Conservation (phyloP, 495 filamentous ascomycete species). For the Beverwykella pulmonaria region DNA sequence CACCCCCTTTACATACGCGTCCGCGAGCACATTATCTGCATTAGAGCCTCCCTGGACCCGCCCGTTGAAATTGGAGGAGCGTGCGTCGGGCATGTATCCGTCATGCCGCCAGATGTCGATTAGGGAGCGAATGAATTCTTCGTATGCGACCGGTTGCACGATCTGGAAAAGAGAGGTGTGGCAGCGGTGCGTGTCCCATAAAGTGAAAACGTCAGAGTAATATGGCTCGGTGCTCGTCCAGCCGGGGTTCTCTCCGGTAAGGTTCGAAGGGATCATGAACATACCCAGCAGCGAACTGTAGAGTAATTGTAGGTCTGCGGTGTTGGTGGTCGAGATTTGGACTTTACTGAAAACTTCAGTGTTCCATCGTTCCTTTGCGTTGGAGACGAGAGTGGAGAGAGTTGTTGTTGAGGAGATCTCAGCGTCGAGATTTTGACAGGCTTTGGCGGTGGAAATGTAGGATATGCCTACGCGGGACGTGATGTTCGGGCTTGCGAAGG, state of each 20-base stretch:
- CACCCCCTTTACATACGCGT: constrained; percentile 74
- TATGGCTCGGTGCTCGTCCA: constrained; percentile 70
- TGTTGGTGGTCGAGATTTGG: constrained; percentile 59
- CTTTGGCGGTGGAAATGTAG: constrained; percentile 66
- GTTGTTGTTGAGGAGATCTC: constrained; percentile 60
- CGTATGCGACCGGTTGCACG: constrained; percentile 63
- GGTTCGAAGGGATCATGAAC: constrained; percentile 70
- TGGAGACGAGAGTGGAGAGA: constrained; percentile 53
- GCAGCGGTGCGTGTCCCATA: constrained; percentile 67
- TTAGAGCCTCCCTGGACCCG: constrained; percentile 73
- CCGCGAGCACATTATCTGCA: constrained; percentile 72
- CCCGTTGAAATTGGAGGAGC: constrained; percentile 68
- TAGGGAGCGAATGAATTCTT: constrained; percentile 67
- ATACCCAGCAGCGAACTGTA: constrained; percentile 71
- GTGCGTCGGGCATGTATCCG: constrained; percentile 55
- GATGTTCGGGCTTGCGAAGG: constrained; percentile 48
- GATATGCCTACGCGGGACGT: constrained; percentile 71
- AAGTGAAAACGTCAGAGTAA: constrained; percentile 62
- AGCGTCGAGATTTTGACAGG: constrained; percentile 60
- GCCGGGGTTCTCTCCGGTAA: constrained; percentile 70
- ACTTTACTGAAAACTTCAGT: constrained; percentile 64
- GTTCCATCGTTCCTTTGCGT: constrained; percentile 60
- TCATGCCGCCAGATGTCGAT: constrained; percentile 73
- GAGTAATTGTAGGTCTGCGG: constrained; percentile 59
- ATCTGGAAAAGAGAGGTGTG: constrained; percentile 66